These are phyloP conservation scores for Kodamaea fukazawae DNA, from an alignment of 805 yeast species.

Conservation along the genomic window DNA sequence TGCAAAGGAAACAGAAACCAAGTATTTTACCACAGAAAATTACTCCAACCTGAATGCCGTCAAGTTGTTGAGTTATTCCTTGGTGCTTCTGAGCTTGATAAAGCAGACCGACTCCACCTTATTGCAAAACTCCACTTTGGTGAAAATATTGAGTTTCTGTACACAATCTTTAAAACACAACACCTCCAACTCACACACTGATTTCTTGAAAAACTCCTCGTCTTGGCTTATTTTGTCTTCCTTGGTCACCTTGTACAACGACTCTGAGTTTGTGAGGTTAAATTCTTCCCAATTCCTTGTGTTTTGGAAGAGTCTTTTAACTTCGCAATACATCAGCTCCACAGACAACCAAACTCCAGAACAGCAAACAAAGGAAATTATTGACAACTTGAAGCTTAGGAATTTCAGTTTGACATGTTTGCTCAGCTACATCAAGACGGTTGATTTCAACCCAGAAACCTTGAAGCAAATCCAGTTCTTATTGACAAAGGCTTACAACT, in stretches of 20 bases:
- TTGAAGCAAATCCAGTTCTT: constrained; percentile 41
- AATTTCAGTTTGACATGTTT: constrained; percentile 39
- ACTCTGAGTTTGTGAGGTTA: constrained; percentile 41
- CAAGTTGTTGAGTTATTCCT: constrained; percentile 31
- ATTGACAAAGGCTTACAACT: constrained; percentile 40
- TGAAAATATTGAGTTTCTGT: constrained; percentile 43
- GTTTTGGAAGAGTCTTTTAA: constrained; percentile 44
- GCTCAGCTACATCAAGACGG: constrained; percentile 37
- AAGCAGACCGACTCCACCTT: constrained; percentile 33
- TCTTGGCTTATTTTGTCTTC: constrained; percentile 44
- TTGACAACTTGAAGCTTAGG: constrained; percentile 35
- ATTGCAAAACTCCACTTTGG: constrained; percentile 39
- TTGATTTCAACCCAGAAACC: constrained; percentile 38
- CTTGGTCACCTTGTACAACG: constrained; percentile 37
- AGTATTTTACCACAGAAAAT: constrained; percentile 16
- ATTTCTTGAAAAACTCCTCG: constrained; percentile 26
- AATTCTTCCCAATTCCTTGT: constrained; percentile 44
- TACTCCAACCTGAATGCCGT: constrained; percentile 18
- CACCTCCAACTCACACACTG: constrained; percentile 19
- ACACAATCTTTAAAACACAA: constrained; percentile 44
- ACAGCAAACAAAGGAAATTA: constrained; percentile 26
- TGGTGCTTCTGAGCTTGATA: constrained; percentile 35
- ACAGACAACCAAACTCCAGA: constrained; percentile 15
- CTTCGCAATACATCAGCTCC: constrained; percentile 38
- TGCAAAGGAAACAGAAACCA: constrained; percentile 10